phyloP scores from a whole-genome alignment of 495 filamentous ascomycete genomes.

The Neurospora sp. region DNA sequence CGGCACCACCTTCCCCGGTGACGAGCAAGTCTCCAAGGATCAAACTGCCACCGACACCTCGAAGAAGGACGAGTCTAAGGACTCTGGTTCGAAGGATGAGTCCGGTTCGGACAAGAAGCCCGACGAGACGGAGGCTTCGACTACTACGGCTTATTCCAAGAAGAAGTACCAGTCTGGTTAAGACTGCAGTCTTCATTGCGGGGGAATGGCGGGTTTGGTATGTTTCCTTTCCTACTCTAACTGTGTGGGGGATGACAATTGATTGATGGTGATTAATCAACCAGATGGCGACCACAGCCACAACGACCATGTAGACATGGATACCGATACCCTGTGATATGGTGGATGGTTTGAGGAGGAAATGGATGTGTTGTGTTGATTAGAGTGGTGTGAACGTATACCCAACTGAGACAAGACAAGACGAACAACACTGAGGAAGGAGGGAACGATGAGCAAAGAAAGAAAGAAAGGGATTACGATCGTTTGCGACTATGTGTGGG shows the following conservation, averaged over 20 bases:
- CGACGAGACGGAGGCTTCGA: neutral
- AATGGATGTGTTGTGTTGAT: neutral
- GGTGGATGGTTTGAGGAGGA: neutral
- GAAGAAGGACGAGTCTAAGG: neutral
- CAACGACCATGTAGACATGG: neutral
- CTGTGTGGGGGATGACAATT: neutral
- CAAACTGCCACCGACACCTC: neutral
- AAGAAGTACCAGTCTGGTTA: neutral
- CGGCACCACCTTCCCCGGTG: neutral
- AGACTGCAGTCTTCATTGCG: neutral
- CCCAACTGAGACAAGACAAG: neutral
- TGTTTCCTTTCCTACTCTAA: neutral
- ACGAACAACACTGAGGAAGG: neutral
- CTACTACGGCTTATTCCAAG: neutral
- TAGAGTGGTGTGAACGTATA: neutral
- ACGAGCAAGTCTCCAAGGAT: neutral
- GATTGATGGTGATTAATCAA: neutral
- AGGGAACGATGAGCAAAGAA: neutral
- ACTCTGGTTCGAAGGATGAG: neutral
- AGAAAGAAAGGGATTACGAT: neutral
- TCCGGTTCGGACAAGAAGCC: neutral
- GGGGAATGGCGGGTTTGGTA: neutral
- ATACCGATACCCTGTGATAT: neutral
- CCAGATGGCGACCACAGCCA: neutral
- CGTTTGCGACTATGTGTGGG: neutral